Conservation (phyloP, 192 early-diverging fungal genomes). For the Dimargaris verticillata region DNA sequence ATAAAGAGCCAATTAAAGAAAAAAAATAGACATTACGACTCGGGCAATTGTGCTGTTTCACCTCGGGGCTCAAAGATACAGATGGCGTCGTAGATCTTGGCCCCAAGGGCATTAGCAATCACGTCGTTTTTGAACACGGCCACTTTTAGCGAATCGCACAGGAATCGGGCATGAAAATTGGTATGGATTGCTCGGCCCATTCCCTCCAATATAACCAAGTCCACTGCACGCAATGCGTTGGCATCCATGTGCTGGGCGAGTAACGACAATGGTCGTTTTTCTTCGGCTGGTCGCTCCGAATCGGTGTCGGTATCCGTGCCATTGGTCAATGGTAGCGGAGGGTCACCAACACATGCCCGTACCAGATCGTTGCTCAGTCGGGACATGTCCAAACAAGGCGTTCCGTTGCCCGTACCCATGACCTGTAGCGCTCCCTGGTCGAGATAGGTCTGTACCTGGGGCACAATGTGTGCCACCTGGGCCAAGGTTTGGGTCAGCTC, state of each 20-base stretch:
- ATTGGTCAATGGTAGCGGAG: too few relatives aligned
- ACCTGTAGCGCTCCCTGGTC: conserved; percentile 25
- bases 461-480: conserved; percentile 25
- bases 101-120: conserved; percentile 45
- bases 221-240: conserved; percentile 22
- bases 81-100: conserved; percentile 52
- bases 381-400: conserved; percentile 55
- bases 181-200: conserved; percentile 73
- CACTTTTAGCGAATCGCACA: conserved; percentile 56
- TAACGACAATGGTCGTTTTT: too few relatives aligned
- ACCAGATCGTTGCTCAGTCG: conserved; percentile 45
- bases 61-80: conserved; percentile 17
- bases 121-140: conserved; percentile 67
- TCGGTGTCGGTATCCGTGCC: too few relatives aligned
- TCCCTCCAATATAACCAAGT: conserved; percentile 64
- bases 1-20: too few relatives aligned
- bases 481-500: conserved; percentile 39
- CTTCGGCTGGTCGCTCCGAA: too few relatives aligned
- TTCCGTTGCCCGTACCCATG: conserved; percentile 47
- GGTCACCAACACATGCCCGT: conserved; percentile 11
- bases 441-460: conserved; percentile 17
- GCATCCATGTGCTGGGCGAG: too few relatives aligned
- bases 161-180: conserved; percentile 49
- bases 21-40: too few relatives aligned
- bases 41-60: too few relatives aligned